Conservation (phyloP, 1,139 yeast species). For the Protomyces macrosporus region DNA sequence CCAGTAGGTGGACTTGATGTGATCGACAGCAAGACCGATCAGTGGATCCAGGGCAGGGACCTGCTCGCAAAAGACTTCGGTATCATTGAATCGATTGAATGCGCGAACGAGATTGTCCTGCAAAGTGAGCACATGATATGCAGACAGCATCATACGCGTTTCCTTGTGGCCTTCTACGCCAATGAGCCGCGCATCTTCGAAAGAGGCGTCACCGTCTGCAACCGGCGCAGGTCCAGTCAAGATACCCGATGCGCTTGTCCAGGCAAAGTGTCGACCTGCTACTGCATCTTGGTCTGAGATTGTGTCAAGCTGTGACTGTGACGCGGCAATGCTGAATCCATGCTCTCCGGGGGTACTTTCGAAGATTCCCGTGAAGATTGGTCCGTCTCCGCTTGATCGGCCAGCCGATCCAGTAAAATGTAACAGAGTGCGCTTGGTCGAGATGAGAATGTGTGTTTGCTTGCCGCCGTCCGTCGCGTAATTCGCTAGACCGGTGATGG, state of each 20-base stretch:
- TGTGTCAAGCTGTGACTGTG: background rate
- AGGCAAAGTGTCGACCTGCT: constrained; percentile 2
- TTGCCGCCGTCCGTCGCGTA: background rate
- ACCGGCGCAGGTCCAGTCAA: constrained; percentile 14
- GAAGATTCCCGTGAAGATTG: background rate
- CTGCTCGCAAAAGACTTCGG: background rate
- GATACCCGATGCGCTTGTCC: constrained; percentile 9
- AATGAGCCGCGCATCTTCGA: constrained; percentile 3
- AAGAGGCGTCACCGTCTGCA: constrained; percentile 6
- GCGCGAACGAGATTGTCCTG: background rate
- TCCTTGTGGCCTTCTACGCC: background rate
- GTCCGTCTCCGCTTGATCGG: background rate
- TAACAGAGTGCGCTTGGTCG: background rate
- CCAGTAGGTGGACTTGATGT: constrained; percentile 55
- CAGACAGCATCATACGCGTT: background rate
- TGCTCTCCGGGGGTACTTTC: background rate
- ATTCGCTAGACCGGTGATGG: background rate
- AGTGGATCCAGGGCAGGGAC: background rate
- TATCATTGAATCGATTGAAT: constrained; percentile 7
- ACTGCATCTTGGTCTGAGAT: background rate
- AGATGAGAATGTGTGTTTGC: background rate
- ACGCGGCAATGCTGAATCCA: background rate
- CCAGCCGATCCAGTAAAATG: constrained; percentile 1
- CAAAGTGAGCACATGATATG: constrained; percentile 3
- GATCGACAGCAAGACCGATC: constrained; percentile 59